phyloP scores from a whole-genome alignment of 78 protist species.

The Protostelium mycophagum region DNA sequence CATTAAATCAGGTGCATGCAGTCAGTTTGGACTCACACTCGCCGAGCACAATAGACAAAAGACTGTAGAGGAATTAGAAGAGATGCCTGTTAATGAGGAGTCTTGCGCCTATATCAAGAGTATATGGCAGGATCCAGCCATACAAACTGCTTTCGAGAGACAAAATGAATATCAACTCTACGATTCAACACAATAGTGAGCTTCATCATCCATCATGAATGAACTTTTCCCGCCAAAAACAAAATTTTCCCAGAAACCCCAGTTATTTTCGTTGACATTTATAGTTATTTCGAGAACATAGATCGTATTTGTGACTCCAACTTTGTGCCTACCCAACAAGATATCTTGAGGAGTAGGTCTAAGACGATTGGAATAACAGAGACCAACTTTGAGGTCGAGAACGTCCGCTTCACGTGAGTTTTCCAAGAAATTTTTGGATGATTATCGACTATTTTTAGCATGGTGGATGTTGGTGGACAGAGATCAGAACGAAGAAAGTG shows the following conservation, averaged over 20 bases:
- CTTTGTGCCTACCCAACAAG: constrained; percentile 71
- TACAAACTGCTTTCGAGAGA: constrained; percentile 66
- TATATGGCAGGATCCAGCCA: constrained; percentile 82
- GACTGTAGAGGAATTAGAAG: neutral
- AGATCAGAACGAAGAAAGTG: constrained; percentile 86
- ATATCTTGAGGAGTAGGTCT: constrained; percentile 68
- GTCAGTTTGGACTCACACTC: neutral
- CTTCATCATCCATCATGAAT: neutral
- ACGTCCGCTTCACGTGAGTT: constrained; percentile 33
- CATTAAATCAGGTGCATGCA: neutral
- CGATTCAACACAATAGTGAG: constrained; percentile 55
- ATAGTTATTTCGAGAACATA: constrained; percentile 49
- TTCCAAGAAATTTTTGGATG: neutral
- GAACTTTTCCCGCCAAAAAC: neutral
- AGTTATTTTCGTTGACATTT: constrained; percentile 1
- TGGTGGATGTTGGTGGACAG: constrained; percentile 92
- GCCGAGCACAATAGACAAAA: neutral
- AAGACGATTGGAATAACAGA: constrained; percentile 77
- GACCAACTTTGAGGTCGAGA: constrained; percentile 60
- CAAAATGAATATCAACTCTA: constrained; percentile 82
- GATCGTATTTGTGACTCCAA: constrained; percentile 51
- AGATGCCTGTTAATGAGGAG: neutral
- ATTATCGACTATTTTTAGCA: neutral
- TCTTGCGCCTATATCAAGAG: constrained; percentile 31
- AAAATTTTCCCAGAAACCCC: too few relatives aligned